Evolutionary conservation across 331 rosid genomes (phyloP), one percentile per base, ranked within the genome.

Genomic region (Malus hybrid): DNA sequence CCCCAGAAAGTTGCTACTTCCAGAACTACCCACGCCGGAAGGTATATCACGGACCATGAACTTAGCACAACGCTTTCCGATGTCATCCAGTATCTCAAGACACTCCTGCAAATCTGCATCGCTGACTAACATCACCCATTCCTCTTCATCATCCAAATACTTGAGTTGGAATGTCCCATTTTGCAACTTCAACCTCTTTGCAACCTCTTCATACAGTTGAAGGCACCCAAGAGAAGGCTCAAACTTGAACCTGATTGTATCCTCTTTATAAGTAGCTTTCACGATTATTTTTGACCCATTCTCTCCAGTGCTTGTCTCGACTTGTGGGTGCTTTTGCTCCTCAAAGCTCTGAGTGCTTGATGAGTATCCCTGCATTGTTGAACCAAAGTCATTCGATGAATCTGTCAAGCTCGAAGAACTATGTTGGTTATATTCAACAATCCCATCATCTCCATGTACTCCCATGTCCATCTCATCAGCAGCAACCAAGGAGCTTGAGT

Each of bases 81-180:
- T 64, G 42, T 93, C 92, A 55, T 86, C 89, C 86, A 88, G 67
- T 78, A 89, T 82, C 68, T 93, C 97, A 5, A 93, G 67, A 72
- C 98, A 93, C 79, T 89, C 97, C 65, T 77, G 93, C 76, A 93
- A 73, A 83, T 89, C 98, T 3, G 88, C 80, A 71, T 91, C 91
- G 27, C 76, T 84, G 27, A 84, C 88, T 74, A 93, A 34, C 97
- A 89, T 88, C 67, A 93, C 97, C 98, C 97, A 93, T 79, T 93
- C 98, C 62, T 91, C 85, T 79, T 93, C 98, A 74, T 93, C 97
- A 24, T 93, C 98, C 22, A 91, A 75, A 77, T 91, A 93, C 68
- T 86, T 93, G 76, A 93, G 95, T 72, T 85, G 93, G 78, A 93
- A 93, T 29, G 87, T 66, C 42, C 96, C 97, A 5, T 73, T 80